Percentiles rank a stretch among this genome's conserved stretches.
These are phyloP conservation scores for Parafenestella ontariensis DNA, from an alignment of 2,329 filamentous ascomycete species.

Conservation along the genomic window DNA sequence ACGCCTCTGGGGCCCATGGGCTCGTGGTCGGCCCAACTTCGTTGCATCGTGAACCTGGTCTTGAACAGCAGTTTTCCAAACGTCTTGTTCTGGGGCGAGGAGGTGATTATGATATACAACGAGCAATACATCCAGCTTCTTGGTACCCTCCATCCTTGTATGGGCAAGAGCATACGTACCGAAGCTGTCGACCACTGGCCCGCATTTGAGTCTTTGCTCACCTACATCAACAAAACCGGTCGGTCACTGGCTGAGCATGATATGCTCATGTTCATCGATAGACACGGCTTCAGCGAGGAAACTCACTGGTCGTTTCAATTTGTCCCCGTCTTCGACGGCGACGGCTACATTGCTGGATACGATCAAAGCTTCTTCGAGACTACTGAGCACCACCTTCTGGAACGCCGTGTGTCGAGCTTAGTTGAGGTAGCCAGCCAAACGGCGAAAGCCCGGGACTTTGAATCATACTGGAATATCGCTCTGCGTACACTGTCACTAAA, in stretches of 20 bases:
- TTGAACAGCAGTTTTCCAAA: conserved; percentile 64
- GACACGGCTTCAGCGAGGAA: conserved; percentile 74
- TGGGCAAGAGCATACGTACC: conserved; percentile 67
- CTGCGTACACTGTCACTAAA: conserved; percentile 72
- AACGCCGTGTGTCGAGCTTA: conserved; percentile 50
- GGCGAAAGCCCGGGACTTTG: conserved; percentile 70
- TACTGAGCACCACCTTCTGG: conserved; percentile 58
- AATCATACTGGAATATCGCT: conserved; percentile 73
- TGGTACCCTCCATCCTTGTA: conserved; percentile 58
- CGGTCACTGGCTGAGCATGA: conserved; percentile 60
- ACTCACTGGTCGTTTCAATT: conserved; percentile 82
- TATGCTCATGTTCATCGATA: conserved; percentile 72
- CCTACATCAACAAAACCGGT: conserved; percentile 30
- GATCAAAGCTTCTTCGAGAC: conserved; percentile 82
- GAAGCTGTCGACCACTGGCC: conserved; percentile 72
- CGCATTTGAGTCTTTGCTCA: conserved; percentile 28
- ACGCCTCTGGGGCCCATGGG: conserved; percentile 77
- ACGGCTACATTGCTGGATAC: conserved; percentile 73
- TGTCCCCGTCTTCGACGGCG: conserved; percentile 72
- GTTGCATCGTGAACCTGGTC: conserved; percentile 77
- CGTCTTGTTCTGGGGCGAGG: conserved; percentile 63
- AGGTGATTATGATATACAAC: conserved; percentile 49
- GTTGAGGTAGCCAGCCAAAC: conserved; percentile 76
- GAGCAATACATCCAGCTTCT: conserved; percentile 42
- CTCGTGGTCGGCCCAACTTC: conserved; percentile 71